phyloP scores from a whole-genome alignment of 176 grass and related monocot genomes.

The Musa troglodytarum region DNA sequence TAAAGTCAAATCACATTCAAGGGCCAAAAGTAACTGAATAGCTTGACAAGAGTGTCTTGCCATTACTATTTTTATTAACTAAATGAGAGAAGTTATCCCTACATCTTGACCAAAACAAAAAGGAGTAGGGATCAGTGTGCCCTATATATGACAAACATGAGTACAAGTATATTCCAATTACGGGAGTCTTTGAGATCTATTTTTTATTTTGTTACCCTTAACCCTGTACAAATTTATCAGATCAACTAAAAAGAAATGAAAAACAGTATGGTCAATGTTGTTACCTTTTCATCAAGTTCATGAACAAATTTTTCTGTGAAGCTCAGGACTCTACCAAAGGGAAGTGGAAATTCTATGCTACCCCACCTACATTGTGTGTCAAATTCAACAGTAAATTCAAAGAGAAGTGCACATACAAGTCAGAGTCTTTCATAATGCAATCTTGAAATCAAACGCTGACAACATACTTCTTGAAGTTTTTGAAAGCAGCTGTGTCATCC shows the following conservation, averaged over 20 bases:
- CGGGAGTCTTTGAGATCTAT: too few species aligned
- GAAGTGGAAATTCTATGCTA: constrained; percentile 64
- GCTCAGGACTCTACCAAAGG: constrained; percentile 75
- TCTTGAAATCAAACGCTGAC: neutral
- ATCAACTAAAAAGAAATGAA: neutral
- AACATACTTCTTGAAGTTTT: constrained; percentile 89
- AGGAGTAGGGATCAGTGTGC: too few species aligned
- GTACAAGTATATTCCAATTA: neutral
- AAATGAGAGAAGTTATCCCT: too few species aligned
- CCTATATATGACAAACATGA: too few species aligned
- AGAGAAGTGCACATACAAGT: too few species aligned
- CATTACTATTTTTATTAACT: too few species aligned
- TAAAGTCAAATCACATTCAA: too few species aligned
- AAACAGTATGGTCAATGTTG: neutral
- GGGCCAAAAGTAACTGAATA: too few species aligned
- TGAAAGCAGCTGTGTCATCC: constrained; percentile 92
- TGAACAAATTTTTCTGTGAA: constrained; percentile 76
- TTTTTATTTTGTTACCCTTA: too few species aligned
- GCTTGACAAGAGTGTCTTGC: too few species aligned
- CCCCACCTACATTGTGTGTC: constrained; percentile 56
- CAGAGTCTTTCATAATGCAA: neutral
- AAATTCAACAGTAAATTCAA: neutral
- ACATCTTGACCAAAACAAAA: too few species aligned
- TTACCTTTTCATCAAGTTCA: constrained; percentile 83
- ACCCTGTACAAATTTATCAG: neutral